Evolutionary conservation across 176 grass and related monocot species (phyloP).

Genomic region (maize (Zea mays)): DNA sequence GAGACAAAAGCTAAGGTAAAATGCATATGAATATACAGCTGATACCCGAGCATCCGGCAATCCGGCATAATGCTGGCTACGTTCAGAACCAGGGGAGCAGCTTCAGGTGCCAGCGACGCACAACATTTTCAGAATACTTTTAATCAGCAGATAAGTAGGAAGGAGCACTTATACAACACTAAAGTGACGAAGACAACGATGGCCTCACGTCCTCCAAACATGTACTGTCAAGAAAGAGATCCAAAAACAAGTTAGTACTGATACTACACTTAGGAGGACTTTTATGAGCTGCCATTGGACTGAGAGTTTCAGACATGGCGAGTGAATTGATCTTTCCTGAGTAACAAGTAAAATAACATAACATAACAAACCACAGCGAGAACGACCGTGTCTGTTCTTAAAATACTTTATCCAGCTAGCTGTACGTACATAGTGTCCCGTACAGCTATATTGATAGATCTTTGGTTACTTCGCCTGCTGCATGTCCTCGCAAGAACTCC

Average conservation of each 20-base stretch:
- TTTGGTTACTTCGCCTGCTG: constrained; percentile 30
- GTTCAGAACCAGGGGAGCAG: constrained; percentile 23
- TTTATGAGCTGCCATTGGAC: constrained; percentile 19
- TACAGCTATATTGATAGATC: constrained; percentile 18
- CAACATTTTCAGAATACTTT: neutral
- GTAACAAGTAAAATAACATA: constrained; percentile 19
- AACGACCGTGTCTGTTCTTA: neutral
- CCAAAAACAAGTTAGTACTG: constrained; percentile 12
- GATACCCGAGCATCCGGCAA: neutral
- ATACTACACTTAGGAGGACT: constrained; percentile 33
- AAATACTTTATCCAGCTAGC: constrained; percentile 32
- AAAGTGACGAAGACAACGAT: neutral
- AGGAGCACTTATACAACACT: neutral
- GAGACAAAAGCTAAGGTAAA: neutral
- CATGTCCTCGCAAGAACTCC: neutral
- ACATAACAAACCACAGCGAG: neutral
- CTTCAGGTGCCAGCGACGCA: neutral
- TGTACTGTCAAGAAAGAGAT: constrained; percentile 29
- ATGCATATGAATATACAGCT: neutral
- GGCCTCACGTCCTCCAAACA: neutral
- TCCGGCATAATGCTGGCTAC: neutral
- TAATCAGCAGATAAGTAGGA: neutral
- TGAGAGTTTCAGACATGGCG: constrained; percentile 7
- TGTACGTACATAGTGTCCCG: constrained; percentile 16
- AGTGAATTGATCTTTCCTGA: constrained; percentile 32